phyloP scores from a whole-genome alignment of 73 alveolate genomes.

The Loxodes magnus region DNA sequence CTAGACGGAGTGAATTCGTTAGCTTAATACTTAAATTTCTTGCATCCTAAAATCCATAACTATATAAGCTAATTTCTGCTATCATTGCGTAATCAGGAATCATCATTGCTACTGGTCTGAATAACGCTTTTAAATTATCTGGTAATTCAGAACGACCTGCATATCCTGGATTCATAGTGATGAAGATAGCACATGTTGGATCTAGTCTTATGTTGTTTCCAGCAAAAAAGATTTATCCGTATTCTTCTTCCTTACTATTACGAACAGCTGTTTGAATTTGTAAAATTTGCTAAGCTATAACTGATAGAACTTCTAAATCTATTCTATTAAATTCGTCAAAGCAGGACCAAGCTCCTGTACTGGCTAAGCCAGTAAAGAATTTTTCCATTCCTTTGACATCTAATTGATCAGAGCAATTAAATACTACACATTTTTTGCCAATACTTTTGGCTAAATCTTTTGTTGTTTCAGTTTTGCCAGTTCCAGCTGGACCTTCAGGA shows the following conservation, averaged over 20 bases:
- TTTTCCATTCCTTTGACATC: slow-evolving; percentile 94
- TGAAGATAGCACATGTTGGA: slow-evolving; percentile 82
- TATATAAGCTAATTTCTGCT: slow-evolving; percentile 71
- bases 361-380: slow-evolving; percentile 97
- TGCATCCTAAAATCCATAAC: slow-evolving; percentile 49
- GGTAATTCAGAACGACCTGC: slow-evolving; percentile 99
- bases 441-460: slow-evolving; percentile 92
- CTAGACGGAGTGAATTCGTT: slow-evolving; percentile 12
- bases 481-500: slow-evolving; percentile 83
- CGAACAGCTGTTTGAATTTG: slow-evolving; percentile 74
- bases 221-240: slow-evolving; percentile 61
- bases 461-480: slow-evolving; percentile 91
- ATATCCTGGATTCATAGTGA: slow-evolving; percentile 96
- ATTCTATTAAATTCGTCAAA: slow-evolving; percentile 93
- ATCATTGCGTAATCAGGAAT: slow-evolving; percentile 83
- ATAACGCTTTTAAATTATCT: slow-evolving; percentile 76
- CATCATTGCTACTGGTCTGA: slow-evolving; percentile 79
- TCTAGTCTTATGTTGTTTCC: slow-evolving; percentile 42
- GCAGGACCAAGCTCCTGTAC: slow-evolving; percentile 95
- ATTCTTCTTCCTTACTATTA: slow-evolving; percentile 42
- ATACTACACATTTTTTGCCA: slow-evolving; percentile 82
- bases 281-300: slow-evolving; percentile 82
- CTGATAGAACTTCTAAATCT: slow-evolving; percentile 92
- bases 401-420: slow-evolving; percentile 93
- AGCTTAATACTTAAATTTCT: slow-evolving; percentile 45